A percentile compares a stretch with the other conserved stretches of the same genome.
These are phyloP conservation scores for Metschnikowia santaceciliae DNA, from an alignment of 805 yeast genomes.

Conservation along the genomic window DNA sequence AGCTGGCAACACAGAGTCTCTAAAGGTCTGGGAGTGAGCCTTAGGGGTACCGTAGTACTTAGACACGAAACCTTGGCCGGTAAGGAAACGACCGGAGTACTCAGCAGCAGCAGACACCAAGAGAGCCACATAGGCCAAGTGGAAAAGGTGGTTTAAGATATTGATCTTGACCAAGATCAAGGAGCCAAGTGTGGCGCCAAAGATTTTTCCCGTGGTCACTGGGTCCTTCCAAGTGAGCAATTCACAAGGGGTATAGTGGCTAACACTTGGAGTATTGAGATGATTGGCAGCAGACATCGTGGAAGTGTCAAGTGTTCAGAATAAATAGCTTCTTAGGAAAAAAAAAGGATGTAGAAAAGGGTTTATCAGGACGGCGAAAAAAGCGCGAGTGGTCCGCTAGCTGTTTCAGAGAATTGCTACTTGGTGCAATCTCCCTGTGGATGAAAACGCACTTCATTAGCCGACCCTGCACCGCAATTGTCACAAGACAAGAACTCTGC, in stretches of 20 bases:
- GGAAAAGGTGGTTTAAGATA: constrained; percentile 57
- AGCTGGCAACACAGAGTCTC: constrained; percentile 38
- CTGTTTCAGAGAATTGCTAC: constrained; percentile 3
- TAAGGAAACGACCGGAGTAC: constrained; percentile 63
- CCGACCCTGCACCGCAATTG: constrained; percentile 7
- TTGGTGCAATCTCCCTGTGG: constrained; percentile 1
- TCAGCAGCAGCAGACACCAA: constrained; percentile 69
- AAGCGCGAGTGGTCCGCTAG: constrained; percentile 4
- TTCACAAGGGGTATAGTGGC: constrained; percentile 14
- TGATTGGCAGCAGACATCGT: constrained; percentile 2
- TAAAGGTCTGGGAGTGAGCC: constrained; percentile 33
- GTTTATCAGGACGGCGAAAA: constrained; percentile 4
- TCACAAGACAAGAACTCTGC: constrained; percentile 9
- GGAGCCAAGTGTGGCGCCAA: constrained; percentile 56
- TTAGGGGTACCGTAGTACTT: constrained; percentile 62
- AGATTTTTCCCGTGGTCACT: constrained; percentile 67
- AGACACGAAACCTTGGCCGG: constrained; percentile 79
- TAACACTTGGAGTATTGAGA: background rate
- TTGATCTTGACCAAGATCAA: constrained; percentile 63
- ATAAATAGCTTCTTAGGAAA: constrained; percentile 1
- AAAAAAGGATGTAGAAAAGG: background rate
- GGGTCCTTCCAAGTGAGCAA: constrained; percentile 78
- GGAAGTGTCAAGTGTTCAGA: background rate
- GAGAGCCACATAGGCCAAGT: constrained; percentile 55
- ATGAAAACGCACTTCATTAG: background rate